phyloP scores from a whole-genome alignment of 2,329 filamentous ascomycete genomes.

The Trichophyton simii region DNA sequence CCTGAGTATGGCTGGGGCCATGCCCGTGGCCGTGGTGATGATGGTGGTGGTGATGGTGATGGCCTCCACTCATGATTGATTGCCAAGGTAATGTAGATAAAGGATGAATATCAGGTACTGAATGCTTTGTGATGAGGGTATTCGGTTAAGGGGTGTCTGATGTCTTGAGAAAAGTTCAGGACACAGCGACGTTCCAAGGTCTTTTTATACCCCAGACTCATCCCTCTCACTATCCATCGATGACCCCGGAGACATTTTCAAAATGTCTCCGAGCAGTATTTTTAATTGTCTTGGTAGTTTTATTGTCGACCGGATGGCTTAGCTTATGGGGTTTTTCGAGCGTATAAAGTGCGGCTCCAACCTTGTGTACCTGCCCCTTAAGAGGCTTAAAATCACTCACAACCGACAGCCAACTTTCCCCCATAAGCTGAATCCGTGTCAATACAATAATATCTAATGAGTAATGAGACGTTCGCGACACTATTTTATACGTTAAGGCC shows the following conservation, averaged over 20 bases:
- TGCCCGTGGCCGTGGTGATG: slow-evolving; percentile 6
- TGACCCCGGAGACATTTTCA: neutral
- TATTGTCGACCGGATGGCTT: neutral
- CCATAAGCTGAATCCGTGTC: too few species aligned
- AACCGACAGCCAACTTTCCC: too few species aligned
- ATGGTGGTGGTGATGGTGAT: slow-evolving; percentile 4
- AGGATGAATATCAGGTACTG: neutral
- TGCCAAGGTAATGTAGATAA: neutral
- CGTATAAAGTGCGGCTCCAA: neutral
- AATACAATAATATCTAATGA: too few species aligned
- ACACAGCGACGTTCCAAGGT: neutral
- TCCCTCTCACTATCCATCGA: neutral
- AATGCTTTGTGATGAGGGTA: neutral
- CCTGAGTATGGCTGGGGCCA: neutral
- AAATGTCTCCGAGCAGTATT: neutral
- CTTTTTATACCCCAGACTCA: neutral
- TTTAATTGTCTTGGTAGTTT: neutral
- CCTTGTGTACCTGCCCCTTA: neutral
- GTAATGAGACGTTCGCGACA: too few species aligned
- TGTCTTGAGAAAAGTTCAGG: neutral
- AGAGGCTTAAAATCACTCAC: too few species aligned
- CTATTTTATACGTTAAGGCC: too few species aligned
- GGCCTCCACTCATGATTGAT: neutral
- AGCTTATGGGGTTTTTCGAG: neutral
- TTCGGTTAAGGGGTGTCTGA: neutral